These are phyloP conservation scores for Yamadazyma olivae DNA, from an alignment of 805 yeast genomes.

Conservation along the genomic window DNA sequence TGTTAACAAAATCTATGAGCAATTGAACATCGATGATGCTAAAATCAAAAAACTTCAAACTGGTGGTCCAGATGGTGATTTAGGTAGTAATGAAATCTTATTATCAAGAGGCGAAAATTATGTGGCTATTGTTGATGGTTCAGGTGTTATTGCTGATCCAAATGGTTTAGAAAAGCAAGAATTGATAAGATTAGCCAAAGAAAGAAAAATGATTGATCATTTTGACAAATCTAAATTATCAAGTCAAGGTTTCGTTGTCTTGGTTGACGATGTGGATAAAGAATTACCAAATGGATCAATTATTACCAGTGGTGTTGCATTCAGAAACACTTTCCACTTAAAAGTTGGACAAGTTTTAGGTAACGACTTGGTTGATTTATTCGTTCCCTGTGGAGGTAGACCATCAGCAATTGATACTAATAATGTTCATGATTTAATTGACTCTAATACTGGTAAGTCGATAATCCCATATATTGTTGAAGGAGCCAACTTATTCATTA, in stretches of 20 bases:
- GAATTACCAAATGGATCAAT: conserved; percentile 72
- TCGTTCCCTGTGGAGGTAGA: conserved; percentile 99
- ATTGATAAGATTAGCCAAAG: conserved; percentile 71
- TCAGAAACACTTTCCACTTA: conserved; percentile 88
- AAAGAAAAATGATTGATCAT: conserved; percentile 68
- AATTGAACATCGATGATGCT: conserved; percentile 58
- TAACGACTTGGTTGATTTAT: conserved; percentile 65
- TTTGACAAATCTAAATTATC: conserved; percentile 69
- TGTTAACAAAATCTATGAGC: conserved; percentile 83
- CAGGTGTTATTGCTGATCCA: conserved; percentile 93
- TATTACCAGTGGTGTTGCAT: conserved; percentile 80
- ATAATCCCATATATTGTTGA: conserved; percentile 87
- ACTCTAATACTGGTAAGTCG: conserved; percentile 70
- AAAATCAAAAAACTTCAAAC: conserved; percentile 82
- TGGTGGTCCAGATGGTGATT: conserved; percentile 99
- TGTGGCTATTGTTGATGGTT: conserved; percentile 90
- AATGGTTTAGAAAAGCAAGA: conserved; percentile 81
- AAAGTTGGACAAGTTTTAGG: conserved; percentile 62
- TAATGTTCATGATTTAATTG: conserved; percentile 71
- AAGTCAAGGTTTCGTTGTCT: conserved; percentile 72
- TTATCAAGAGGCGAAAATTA: conserved; percentile 81
- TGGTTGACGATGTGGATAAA: conserved; percentile 81
- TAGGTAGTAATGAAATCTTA: conserved; percentile 92
- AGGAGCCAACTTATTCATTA: conserved; percentile 94
- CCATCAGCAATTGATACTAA: conserved; percentile 92